These are phyloP conservation scores for Suhomyces atakaporum DNA, from an alignment of 1,139 yeast species.

Conservation along the genomic window DNA sequence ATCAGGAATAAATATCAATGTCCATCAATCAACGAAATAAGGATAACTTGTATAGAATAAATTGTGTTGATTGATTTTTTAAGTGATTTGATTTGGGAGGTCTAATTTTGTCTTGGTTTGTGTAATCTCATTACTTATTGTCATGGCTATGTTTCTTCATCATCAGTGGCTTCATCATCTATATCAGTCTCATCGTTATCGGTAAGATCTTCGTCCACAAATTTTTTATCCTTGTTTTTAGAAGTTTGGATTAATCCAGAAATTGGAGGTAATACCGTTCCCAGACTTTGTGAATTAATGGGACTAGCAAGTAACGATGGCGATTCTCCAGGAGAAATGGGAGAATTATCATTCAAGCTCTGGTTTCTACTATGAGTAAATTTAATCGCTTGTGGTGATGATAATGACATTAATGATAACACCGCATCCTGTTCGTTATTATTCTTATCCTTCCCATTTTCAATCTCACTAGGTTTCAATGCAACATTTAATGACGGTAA, in stretches of 20 bases:
- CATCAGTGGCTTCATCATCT: conserved; percentile 18
- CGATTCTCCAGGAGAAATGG: conserved; percentile 22
- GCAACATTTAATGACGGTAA: conserved; percentile 39
- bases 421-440: conserved; percentile 48
- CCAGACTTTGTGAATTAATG: conserved; percentile 13
- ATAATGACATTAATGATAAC: conserved; percentile 45
- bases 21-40: too few species aligned
- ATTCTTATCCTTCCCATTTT: conserved; percentile 7
- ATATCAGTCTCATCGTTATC: conserved; percentile 41
- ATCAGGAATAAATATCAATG: too few species aligned
- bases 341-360: conserved; percentile 28
- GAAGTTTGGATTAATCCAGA: conserved; percentile 21
- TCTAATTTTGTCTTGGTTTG: too few species aligned
- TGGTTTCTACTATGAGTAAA: conserved; percentile 36
- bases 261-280: conserved; percentile 34
- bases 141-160: conserved; percentile 8
- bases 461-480: conserved; percentile 11
- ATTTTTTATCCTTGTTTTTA: conserved; percentile 3
- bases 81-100: too few species aligned
- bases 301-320: conserved; percentile 26
- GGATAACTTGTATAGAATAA: too few species aligned
- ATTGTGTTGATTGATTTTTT: too few species aligned
- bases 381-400: conserved; percentile 43
- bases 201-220: conserved; percentile 14
- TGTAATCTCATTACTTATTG: neutral